Evolutionary conservation across 1,139 yeast genomes (phyloP), one percentile per base, ranked within the genome.

Genomic region (Diutina mesorugosa): DNA sequence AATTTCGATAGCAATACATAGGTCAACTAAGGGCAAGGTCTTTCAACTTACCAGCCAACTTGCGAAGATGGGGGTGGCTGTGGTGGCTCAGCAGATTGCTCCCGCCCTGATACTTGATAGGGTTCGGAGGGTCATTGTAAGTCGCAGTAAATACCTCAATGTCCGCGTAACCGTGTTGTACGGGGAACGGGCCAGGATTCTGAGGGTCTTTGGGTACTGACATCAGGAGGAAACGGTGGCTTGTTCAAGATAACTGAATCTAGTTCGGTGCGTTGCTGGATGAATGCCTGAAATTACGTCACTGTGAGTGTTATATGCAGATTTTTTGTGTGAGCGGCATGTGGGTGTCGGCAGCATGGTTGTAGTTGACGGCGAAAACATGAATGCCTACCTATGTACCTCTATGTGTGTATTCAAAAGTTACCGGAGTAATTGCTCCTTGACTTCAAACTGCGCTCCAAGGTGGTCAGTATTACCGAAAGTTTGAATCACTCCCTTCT

Each of bases 381-480:
- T 35, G 41, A 35, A 5, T 10, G 41, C 10, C n/a, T 9, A 10
- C 14, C 14, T 35, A 12, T 35, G 5, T 35, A n/a, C 14, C 10
- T 32, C 10, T 32, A 32, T 9, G 9, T 32, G 6, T 8, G 35
- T 32, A 35, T 35, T 9, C n/a, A 12, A 10, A 10, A 5, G 5
- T 41, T 62, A 72, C 55, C 77, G 64, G 56, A 73, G 67, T 46
- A 64, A 58, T 60, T 80, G 77, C 60, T 84, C 85, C 56, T 21
- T 29, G 14, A 52, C 55, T 28, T 41, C 55, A 12, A 74, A 72
- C 5, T 80, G 84, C 56, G 76, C 74, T 58, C 79, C 74, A 57
- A 77, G 81, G 67, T 86, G 93, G 55, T 69, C 72, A 0, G 90
- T 84, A 61, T 79, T 79, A 0, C 90, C 90, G 61, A 84, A 79